These are phyloP conservation scores for Nidularia pulvinata DNA, from an alignment of 768 basidiomycete species.

Conservation along the genomic window DNA sequence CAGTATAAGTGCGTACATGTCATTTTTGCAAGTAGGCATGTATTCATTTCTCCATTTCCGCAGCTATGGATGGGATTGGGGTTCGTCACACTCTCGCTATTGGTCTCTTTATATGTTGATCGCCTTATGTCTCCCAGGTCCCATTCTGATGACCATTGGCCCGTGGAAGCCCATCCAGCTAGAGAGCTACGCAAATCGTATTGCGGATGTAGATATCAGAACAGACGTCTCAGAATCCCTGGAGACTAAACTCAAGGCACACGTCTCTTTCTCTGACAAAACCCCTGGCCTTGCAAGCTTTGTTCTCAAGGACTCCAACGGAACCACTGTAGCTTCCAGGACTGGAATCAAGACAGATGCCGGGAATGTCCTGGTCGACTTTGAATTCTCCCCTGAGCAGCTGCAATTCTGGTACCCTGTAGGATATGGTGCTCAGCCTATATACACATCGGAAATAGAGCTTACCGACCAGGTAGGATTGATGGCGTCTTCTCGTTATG, in stretches of 20 bases:
- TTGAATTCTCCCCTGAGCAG: conserved; percentile 52
- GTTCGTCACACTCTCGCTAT: conserved; percentile 22
- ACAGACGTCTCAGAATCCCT: conserved; percentile 54
- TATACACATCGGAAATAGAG: conserved; percentile 63
- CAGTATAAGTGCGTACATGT: conserved; percentile 74
- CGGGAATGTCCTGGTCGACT: conserved; percentile 36
- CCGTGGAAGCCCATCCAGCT: conserved; percentile 85
- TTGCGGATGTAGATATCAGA: conserved; percentile 67
- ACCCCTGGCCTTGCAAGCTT: conserved; percentile 41
- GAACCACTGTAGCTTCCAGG: conserved; percentile 39
- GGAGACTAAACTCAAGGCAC: conserved; percentile 49
- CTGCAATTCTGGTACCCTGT: conserved; percentile 87
- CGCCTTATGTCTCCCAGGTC: conserved; percentile 43
- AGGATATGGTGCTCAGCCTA: conserved; percentile 78
- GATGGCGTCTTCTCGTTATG: not conserved
- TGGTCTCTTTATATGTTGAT: not conserved
- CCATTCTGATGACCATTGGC: conserved; percentile 82
- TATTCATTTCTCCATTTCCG: not conserved
- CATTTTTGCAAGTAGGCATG: not conserved
- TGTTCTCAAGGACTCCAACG: conserved; percentile 45
- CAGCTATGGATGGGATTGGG: conserved; percentile 95
- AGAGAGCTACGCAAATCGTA: conserved; percentile 64
- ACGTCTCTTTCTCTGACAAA: conserved; percentile 39
- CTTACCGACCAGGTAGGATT: conserved; percentile 53
- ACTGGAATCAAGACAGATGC: conserved; percentile 30